phyloP scores from a whole-genome alignment of 352 stramenopile species.

The Phytophthora podocarpi region DNA sequence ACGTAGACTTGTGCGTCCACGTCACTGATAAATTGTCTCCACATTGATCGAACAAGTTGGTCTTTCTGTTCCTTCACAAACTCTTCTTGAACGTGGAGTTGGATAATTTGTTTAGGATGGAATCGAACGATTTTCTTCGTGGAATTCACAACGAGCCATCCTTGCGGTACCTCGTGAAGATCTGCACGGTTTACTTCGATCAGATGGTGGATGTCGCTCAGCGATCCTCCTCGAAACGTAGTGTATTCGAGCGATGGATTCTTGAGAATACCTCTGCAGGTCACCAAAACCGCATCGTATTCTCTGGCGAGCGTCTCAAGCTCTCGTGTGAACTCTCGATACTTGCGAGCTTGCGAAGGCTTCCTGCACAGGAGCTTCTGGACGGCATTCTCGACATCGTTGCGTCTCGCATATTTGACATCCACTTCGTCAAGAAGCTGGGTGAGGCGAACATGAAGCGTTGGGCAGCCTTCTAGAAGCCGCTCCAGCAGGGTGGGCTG shows the following conservation, averaged over 20 bases:
- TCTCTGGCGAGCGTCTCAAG: slow-evolving; percentile 23
- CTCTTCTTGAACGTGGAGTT: slow-evolving; percentile 41
- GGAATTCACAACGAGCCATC: slow-evolving; percentile 55
- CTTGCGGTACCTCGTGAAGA: slow-evolving; percentile 31
- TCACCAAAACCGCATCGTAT: slow-evolving; percentile 20
- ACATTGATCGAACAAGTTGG: slow-evolving; percentile 40
- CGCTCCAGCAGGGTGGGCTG: slow-evolving; percentile 8
- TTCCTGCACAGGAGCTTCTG: slow-evolving; percentile 21
- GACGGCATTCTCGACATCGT: slow-evolving; percentile 33
- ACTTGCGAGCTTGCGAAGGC: slow-evolving; percentile 11
- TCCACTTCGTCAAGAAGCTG: slow-evolving; percentile 29
- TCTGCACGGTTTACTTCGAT: slow-evolving; percentile 33
- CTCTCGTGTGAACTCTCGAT: slow-evolving; percentile 22
- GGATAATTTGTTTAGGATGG: slow-evolving; percentile 41
- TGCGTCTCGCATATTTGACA: slow-evolving; percentile 19
- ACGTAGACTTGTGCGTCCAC: slow-evolving; percentile 48
- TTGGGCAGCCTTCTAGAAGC: slow-evolving; percentile 28
- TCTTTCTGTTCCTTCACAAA: slow-evolving; percentile 38
- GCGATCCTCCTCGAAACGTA: slow-evolving; percentile 30
- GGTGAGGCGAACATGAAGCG: slow-evolving; percentile 5
- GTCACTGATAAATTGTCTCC: slow-evolving; percentile 42
- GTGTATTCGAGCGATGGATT: slow-evolving; percentile 29
- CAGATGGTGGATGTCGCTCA: slow-evolving; percentile 36
- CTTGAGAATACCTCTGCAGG: slow-evolving; percentile 19
- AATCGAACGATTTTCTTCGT: slow-evolving; percentile 50